These are phyloP conservation scores for Cutaneotrichosporon daszewskae DNA, from an alignment of 1,284 basidiomycete genomes.

Conservation along the genomic window DNA sequence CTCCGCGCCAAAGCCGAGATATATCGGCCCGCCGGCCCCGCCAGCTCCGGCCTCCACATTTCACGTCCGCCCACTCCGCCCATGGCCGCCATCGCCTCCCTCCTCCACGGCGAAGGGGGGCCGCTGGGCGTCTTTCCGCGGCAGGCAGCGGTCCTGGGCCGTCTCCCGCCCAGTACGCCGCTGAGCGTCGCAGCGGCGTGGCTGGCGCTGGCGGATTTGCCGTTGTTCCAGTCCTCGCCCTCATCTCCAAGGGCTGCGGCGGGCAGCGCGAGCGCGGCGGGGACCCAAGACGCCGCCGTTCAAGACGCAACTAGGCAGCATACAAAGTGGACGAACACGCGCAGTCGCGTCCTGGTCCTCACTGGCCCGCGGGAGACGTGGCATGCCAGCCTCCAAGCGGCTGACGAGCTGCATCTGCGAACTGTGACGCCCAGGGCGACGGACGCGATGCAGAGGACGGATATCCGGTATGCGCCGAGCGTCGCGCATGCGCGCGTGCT, in stretches of 20 bases:
- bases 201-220: constrained; percentile 17
- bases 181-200: constrained; percentile 30
- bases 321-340: not conserved
- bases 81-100: not conserved
- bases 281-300: not conserved
- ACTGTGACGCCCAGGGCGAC: constrained; percentile 12
- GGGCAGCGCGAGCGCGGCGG: too few relatives aligned
- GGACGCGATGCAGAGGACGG: constrained; percentile 22
- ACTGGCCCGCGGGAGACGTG: constrained; percentile 23
- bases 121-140: constrained; percentile 5
- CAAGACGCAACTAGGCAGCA: not conserved
- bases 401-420: constrained; percentile 34
- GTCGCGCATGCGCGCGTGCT: constrained; percentile 28
- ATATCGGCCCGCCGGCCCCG: too few relatives aligned
- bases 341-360: constrained; percentile 29
- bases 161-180: constrained; percentile 30
- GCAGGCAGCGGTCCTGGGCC: constrained; percentile 27
- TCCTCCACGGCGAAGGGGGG: too few relatives aligned
- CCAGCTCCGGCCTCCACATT: too few relatives aligned
- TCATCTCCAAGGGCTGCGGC: not conserved
- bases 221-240: constrained; percentile 10
- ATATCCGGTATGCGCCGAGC: constrained; percentile 34
- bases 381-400: constrained; percentile 26
- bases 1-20: too few relatives aligned
- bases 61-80: not conserved